These are phyloP conservation scores for Hippophae tibetana DNA, from an alignment of 306 rosid species.

Conservation along the genomic window DNA sequence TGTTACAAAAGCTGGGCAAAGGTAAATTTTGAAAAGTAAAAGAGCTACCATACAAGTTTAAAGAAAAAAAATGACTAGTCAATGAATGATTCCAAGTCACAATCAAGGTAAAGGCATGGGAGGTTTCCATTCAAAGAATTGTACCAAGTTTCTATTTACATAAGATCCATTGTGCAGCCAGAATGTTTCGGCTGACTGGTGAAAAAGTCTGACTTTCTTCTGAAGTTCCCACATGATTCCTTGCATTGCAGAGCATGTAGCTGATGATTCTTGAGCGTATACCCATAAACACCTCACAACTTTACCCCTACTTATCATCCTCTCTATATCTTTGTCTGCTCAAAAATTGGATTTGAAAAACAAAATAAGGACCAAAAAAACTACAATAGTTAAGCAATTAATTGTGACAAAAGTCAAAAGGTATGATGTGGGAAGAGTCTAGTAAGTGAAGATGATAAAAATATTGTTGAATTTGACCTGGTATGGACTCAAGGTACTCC, in stretches of 20 bases:
- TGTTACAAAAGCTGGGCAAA: background rate
- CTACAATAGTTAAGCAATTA: background rate
- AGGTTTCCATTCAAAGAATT: conserved; percentile 66
- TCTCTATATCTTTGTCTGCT: conserved; percentile 60
- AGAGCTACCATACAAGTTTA: background rate
- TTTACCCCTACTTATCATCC: conserved; percentile 62
- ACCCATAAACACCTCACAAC: conserved; percentile 65
- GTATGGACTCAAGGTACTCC: conserved; percentile 81
- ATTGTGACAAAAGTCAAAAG: background rate
- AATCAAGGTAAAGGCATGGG: conserved; percentile 76
- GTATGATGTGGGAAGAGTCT: background rate
- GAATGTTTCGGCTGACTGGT: conserved; percentile 86
- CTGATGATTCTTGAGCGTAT: conserved; percentile 47
- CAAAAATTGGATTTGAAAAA: background rate
- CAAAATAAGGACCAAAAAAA: background rate
- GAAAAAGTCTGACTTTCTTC: conserved; percentile 83
- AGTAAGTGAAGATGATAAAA: conserved; percentile 7
- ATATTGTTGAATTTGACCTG: conserved; percentile 45
- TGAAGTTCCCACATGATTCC: conserved; percentile 93
- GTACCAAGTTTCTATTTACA: conserved; percentile 57
- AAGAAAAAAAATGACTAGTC: conserved; percentile 17
- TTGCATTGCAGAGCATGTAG: conserved; percentile 77
- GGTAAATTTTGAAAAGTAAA: background rate
- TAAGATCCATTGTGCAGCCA: conserved; percentile 83
- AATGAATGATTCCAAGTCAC: conserved; percentile 8